Conservation (phyloP, 805 yeast species). For the Peterozyma xylosa region DNA sequence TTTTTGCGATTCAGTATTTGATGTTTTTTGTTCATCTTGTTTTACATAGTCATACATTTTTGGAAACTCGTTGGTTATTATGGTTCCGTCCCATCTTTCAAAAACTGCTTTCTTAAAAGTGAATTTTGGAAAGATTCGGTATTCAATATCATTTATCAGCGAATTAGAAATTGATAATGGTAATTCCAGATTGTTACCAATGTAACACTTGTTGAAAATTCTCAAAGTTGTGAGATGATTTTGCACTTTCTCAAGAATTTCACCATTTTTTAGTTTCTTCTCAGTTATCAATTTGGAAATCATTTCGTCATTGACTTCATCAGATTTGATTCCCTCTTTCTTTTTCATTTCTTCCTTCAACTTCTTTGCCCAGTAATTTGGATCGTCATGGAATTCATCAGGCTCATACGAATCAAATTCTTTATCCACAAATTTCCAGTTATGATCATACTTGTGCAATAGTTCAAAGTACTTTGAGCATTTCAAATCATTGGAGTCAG, state of each 20-base stretch:
- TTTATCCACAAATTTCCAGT: not conserved
- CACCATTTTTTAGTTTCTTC: not conserved
- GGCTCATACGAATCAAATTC: not conserved
- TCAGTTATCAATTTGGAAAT: not conserved
- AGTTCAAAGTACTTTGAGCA: conserved; percentile 5
- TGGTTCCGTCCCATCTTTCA: conserved; percentile 7
- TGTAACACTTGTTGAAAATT: conserved; percentile 2
- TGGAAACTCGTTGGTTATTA: not conserved
- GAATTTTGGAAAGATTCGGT: conserved; percentile 24
- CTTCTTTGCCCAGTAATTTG: not conserved
- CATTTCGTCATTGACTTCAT: not conserved
- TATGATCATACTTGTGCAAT: conserved; percentile 11
- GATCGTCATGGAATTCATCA: not conserved
- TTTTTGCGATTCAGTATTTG: not conserved
- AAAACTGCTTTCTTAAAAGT: conserved; percentile 16
- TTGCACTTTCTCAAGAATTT: not conserved
- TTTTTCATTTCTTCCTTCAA: not conserved
- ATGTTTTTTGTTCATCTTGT: not conserved
- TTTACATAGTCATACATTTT: not conserved
- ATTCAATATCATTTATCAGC: conserved; percentile 12
- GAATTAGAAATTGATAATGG: not conserved
- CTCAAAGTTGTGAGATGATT: not conserved
- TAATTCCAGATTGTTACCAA: not conserved
- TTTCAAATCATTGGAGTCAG: conserved; percentile 12
- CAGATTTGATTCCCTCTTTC: not conserved